Conservation (phyloP, 257 asterid species). For the Jasminum sambac region DNA sequence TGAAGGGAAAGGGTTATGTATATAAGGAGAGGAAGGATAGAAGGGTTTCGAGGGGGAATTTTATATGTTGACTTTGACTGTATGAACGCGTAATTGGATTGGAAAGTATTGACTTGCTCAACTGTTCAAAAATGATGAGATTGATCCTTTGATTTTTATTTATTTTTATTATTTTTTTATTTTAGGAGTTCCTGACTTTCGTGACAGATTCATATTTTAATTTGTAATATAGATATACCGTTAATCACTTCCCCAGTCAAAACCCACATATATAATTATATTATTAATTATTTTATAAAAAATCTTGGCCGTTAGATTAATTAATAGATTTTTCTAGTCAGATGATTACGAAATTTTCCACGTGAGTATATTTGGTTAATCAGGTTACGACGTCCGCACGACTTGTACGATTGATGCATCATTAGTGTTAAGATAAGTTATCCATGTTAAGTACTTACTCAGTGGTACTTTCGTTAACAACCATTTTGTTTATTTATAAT, state of each 20-base stretch:
- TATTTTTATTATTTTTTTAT: no score
- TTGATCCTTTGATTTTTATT: constrained; percentile 9
- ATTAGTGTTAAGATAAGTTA: no score
- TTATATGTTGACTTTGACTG: constrained; percentile 16
- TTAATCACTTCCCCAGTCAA: constrained; percentile 5
- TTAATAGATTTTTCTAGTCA: not conserved
- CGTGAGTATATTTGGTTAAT: no score
- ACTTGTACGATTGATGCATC: no score
- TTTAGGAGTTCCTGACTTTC: not conserved
- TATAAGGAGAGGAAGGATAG: no score
- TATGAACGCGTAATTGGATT: constrained; percentile 14
- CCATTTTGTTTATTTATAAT: no score
- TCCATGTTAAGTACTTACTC: no score
- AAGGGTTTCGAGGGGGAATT: constrained; percentile 7
- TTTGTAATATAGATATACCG: not conserved
- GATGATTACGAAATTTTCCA: not conserved
- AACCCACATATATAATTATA: not conserved
- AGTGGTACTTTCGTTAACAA: no score
- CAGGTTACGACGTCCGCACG: no score
- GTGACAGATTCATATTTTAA: not conserved
- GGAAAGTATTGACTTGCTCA: constrained; percentile 23
- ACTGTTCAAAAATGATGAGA: constrained; percentile 1
- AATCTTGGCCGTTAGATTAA: not conserved
- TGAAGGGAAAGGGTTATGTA: no score
- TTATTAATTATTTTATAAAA: constrained; percentile 1